Evolutionary conservation across 2,329 filamentous ascomycete genomes (phyloP).

Genomic region (Diaporthe ilicicola): DNA sequence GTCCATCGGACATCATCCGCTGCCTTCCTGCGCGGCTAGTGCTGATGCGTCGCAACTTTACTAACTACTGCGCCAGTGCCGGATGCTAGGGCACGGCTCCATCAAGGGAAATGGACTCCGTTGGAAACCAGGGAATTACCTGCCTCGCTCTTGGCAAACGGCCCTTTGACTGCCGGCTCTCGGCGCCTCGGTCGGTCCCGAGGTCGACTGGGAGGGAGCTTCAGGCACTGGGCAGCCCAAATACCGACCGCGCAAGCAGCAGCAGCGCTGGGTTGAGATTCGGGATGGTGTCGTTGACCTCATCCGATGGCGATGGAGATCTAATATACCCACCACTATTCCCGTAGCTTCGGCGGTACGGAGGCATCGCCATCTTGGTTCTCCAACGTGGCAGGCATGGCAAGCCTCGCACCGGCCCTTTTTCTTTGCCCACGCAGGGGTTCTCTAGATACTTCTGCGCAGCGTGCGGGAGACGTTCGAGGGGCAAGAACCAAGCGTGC

Average conservation of each 20-base stretch:
- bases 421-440: not conserved
- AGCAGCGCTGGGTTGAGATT: not conserved
- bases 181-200: not conserved
- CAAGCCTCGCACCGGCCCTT: not conserved
- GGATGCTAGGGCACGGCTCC: conserved; percentile 1
- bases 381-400: conserved; percentile 15
- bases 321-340: conserved; percentile 19
- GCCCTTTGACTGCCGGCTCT: not conserved
- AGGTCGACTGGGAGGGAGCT: not conserved
- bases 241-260: not conserved
- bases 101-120: not conserved
- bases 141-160: not conserved
- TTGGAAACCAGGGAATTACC: conserved; percentile 6
- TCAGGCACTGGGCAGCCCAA: not conserved
- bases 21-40: conserved; percentile 22
- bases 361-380: not conserved
- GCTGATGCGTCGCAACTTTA: conserved; percentile 14
- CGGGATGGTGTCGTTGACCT: not conserved
- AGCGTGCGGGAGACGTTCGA: not conserved
- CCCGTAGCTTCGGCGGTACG: conserved; percentile 9
- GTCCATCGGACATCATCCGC: conserved; percentile 18
- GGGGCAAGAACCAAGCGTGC: not conserved
- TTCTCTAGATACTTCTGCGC: not conserved
- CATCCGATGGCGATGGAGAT: not conserved
- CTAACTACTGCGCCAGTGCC: conserved; percentile 5